Base-by-base conservation (phyloP, 2,329 filamentous ascomycete species). In the Pleoardoris graminearum region DNA sequence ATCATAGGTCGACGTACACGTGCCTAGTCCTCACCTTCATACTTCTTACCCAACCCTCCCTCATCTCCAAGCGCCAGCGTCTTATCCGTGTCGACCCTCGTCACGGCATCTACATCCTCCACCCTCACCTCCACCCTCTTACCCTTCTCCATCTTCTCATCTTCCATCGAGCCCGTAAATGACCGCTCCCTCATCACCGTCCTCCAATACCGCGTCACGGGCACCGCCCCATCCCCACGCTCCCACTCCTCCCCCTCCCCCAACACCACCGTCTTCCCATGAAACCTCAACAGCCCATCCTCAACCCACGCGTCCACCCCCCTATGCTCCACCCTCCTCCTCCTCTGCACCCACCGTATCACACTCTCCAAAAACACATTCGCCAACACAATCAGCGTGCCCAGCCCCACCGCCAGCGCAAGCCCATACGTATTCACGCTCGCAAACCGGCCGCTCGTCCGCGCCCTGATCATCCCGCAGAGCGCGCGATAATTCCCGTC, bases 381-480 rank as follows among this genome's bases (percentile, higher is more conserved):
- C 11, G 37, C 35, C 10, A 51, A 27, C 7, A 51, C 27, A 35
- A 55, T 23, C 37, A 44, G 17, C 14, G 47, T 42, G 14, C 52
- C 52, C n/a, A 46, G 36, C 7, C 44, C 45, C 7, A 52, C 16
- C 3, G 33, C 42, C 17, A 47, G 21, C 21, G 35, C 33, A 25
- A 52, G 43, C n/a, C 50, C 50, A 21, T 52, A 52, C 6, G 42
- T 52, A 7, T 30, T 47, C 11, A 50, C 27, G 6, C 22, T 44
- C 21, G 37, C 48, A 17, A 49, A 53, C 10, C 46, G 37, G 2
- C 46, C 51, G 33, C 42, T 46, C 3, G 46, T 50, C 38, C 33
- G 44, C 10, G 46, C 51, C 4, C 51, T 37, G 8, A 54, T 46
- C 51, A 50, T 50, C 3, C 16, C 11, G 25, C 51, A 54, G 10